phyloP scores from a whole-genome alignment of 495 filamentous ascomycete genomes.

The Aspergillus olivimuriae region DNA sequence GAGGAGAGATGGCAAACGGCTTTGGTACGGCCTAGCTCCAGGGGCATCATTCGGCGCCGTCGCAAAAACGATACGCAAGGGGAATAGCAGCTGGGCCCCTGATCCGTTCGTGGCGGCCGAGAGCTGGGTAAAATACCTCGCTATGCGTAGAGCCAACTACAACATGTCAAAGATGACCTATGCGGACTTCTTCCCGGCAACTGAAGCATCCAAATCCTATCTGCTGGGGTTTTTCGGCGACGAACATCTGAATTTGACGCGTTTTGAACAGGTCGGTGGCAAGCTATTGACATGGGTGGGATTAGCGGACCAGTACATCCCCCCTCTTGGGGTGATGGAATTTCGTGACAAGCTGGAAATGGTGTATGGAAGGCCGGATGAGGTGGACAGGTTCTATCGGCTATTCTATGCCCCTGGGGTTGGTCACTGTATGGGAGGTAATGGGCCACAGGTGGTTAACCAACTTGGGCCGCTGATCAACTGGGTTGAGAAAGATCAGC shows the following conservation, averaged over 20 bases:
- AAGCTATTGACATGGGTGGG: constrained; percentile 42
- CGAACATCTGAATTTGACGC: constrained; percentile 27
- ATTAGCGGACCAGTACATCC: constrained; percentile 16
- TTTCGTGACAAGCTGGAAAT: constrained; percentile 11
- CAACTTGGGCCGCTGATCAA: constrained; percentile 30
- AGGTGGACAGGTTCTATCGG: constrained; percentile 16
- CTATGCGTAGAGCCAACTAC: neutral
- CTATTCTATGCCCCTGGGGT: constrained; percentile 43
- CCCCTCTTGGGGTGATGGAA: constrained; percentile 7
- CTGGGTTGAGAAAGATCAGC: constrained; percentile 41
- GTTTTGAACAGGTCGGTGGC: constrained; percentile 25
- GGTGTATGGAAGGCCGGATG: neutral
- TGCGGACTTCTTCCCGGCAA: constrained; percentile 15
- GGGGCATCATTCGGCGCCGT: neutral
- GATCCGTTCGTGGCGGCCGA: neutral
- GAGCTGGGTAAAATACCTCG: neutral
- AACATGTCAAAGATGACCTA: neutral
- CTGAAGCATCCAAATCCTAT: constrained; percentile 1
- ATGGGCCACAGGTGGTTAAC: constrained; percentile 36
- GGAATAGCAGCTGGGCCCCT: neutral
- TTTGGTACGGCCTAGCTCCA: neutral
- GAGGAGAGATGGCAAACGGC: too few species aligned
- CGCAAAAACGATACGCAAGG: neutral
- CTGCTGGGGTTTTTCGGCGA: constrained; percentile 24
- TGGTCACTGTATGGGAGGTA: constrained; percentile 40